A percentile compares a stretch with the other conserved stretches of the same genome.
phyloP scores from a whole-genome alignment of 2,329 filamentous ascomycete genomes.

The Ophiostoma perfectum region DNA sequence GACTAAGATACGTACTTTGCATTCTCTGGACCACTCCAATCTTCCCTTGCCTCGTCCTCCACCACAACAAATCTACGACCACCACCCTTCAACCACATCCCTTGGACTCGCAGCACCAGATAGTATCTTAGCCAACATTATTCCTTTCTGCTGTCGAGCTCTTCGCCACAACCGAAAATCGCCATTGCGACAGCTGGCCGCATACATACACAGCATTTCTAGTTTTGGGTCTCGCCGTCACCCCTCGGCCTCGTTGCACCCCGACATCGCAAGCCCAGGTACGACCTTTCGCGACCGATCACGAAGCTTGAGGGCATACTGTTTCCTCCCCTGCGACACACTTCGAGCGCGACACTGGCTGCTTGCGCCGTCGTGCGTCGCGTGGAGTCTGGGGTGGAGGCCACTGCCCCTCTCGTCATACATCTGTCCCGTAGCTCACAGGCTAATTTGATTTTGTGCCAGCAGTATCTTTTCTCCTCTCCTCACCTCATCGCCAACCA shows the following conservation, averaged over 20 bases:
- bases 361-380: neutral
- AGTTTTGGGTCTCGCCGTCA: neutral
- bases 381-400: neutral
- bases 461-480: neutral
- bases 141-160: neutral
- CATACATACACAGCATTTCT: neutral
- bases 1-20: neutral
- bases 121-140: conserved; percentile 9
- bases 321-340: neutral
- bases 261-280: conserved; percentile 8
- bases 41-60: conserved; percentile 10
- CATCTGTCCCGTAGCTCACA: neutral
- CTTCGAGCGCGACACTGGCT: neutral
- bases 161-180: neutral
- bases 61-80: conserved; percentile 3
- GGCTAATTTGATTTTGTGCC: neutral
- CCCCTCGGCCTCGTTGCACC: conserved; percentile 2
- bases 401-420: conserved; percentile 6
- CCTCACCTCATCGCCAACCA: no score
- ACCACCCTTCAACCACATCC: neutral
- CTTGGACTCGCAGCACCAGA: neutral
- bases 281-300: neutral
- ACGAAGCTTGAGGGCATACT: neutral
- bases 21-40: neutral
- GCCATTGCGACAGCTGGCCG: neutral